These are phyloP conservation scores for Fusarium sp. DNA, from an alignment of 2,329 filamentous ascomycete species.

Conservation along the genomic window DNA sequence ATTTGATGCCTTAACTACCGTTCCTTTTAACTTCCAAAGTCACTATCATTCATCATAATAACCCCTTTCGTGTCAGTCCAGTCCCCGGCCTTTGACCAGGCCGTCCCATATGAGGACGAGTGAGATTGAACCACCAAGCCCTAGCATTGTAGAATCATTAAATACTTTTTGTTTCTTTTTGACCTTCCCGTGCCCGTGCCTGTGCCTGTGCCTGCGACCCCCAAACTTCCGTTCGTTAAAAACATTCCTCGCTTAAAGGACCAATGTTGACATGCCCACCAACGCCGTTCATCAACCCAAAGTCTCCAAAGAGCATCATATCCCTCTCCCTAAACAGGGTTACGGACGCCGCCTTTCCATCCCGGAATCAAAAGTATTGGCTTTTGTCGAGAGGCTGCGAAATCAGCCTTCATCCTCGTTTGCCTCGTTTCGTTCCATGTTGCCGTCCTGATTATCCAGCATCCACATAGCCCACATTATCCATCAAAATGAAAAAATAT, in stretches of 20 bases:
- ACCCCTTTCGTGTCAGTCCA: slow-evolving; percentile 14
- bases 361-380: slow-evolving; percentile 7
- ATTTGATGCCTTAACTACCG: slow-evolving; percentile 26
- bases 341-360: slow-evolving; percentile 2
- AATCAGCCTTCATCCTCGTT: slow-evolving; percentile 1
- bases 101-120: slow-evolving; percentile 4
- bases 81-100: slow-evolving; percentile 3
- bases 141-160: slow-evolving; percentile 25
- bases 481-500: slow-evolving; percentile 26
- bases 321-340: slow-evolving; percentile 12
- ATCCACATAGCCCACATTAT: slow-evolving; percentile 32
- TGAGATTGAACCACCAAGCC: slow-evolving; percentile 16
- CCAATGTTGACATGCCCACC: slow-evolving; percentile 29
- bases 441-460: slow-evolving; percentile 4
- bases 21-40: slow-evolving; percentile 24
- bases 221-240: slow-evolving; percentile 28
- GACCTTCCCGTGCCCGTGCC: slow-evolving; percentile 4
- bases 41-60: slow-evolving; percentile 34
- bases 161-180: slow-evolving; percentile 36
- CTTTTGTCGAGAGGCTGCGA: background rate
- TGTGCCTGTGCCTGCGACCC: background rate
- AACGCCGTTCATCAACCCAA: slow-evolving; percentile 40
- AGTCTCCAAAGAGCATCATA: slow-evolving; percentile 19
- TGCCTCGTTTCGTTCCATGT: background rate
- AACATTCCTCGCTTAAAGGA: slow-evolving; percentile 35